Evolutionary conservation across 805 yeast species (phyloP), one percentile per base, ranked within the genome.

Genomic region (Sugiyamaella americana): DNA sequence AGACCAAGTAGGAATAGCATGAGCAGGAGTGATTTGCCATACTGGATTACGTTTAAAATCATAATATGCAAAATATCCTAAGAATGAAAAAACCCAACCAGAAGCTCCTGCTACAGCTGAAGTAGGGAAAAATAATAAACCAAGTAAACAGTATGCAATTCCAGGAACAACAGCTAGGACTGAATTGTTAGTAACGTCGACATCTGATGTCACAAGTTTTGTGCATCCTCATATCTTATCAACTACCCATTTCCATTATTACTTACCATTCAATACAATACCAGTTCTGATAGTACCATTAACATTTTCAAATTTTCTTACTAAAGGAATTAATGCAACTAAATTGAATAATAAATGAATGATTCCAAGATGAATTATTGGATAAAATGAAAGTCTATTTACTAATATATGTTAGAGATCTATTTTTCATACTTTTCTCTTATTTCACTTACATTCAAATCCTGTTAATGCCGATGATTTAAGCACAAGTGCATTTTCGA

Each of bases 201-300:
- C 10, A 13, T 16, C 46, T 13, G 13, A 10, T 5, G 10, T 40
- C 30, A 5, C 30, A 35, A 46, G 34, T 11, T 11, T 29, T n/a
- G n/a, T n/a, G n/a, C n/a, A n/a, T n/a, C n/a, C n/a, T n/a, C n/a
- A n/a, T n/a, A n/a, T n/a, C n/a, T n/a, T 26, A 26, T 26, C 32
- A 8, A 26, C 32, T 26, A 26, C 13, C 13, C 32, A 26, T 26
- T 26, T 8, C 32, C 18, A 16, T 8, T 21, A 38, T 23, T 21
- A 46, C 56, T 37, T 29, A 54, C 59, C 58, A 61, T 87, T 87
- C 47, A 88, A 68, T 13, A 87, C 80, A 40, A 88, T 70, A 3
- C 94, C 96, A 3, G 95, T 84, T 63, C 86, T 78, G 2, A 87
- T 83, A 0, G 97, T 87, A 4, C 96, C 97, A 58, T 86, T 82